These are phyloP conservation scores for Cyanidioschyzon merolae DNA, from an alignment of 23 red algal species.

Conservation along the genomic window DNA sequence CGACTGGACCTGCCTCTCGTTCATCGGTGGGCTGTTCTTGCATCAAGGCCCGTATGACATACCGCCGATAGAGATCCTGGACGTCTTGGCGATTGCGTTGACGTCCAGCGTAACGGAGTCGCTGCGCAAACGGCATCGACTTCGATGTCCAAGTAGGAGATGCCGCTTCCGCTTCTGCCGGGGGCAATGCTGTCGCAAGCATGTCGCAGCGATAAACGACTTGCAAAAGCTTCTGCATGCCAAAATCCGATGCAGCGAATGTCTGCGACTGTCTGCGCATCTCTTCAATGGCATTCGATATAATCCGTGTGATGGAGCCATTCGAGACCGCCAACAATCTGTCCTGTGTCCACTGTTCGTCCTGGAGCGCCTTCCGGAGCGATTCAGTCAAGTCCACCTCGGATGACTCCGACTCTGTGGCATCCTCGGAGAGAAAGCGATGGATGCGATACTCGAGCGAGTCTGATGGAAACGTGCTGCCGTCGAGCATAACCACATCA, in stretches of 20 bases:
- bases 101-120: background rate
- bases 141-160: background rate
- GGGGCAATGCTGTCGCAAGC: background rate
- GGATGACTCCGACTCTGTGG: background rate
- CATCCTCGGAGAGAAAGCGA: background rate
- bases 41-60: background rate
- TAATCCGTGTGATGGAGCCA: background rate
- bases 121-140: background rate
- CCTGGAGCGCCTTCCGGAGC: background rate
- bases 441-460: background rate
- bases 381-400: background rate
- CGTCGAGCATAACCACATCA: background rate
- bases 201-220: background rate
- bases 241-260: background rate
- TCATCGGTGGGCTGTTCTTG: background rate
- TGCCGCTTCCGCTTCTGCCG: background rate
- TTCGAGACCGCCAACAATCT: background rate
- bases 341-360: background rate
- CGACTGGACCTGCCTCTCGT: background rate
- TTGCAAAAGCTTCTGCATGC: background rate
- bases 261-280: background rate
- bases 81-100: background rate
- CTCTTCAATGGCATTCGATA: background rate
- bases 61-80: conserved; percentile 8
- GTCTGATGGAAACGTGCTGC: background rate